A percentile compares a stretch with the other conserved stretches of the same genome.
Evolutionary conservation across 495 filamentous ascomycete genomes (phyloP).

Genomic region (Emericellopsis terricola): DNA sequence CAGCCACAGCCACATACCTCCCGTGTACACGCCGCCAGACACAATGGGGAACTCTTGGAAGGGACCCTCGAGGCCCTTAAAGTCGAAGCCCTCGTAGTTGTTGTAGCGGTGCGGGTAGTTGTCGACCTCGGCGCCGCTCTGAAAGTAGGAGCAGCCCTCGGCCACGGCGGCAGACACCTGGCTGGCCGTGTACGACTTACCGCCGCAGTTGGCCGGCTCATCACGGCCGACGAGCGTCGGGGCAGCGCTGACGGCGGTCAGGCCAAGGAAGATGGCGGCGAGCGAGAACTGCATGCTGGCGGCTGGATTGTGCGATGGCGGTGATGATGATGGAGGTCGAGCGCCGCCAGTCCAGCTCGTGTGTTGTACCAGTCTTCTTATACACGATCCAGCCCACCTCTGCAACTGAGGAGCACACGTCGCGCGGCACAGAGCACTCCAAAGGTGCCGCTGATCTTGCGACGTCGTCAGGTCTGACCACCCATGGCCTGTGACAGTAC

Average conservation of each 20-base stretch:
- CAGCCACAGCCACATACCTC: slow-evolving; percentile 15
- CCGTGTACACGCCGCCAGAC: slow-evolving; percentile 26
- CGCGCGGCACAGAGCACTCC: too few relatives aligned
- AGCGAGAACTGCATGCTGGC: neutral
- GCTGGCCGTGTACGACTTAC: slow-evolving; percentile 23
- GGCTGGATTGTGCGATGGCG: neutral
- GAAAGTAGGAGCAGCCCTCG: slow-evolving; percentile 17
- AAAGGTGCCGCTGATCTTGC: too few relatives aligned
- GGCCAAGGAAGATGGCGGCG: neutral
- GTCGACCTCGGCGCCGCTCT: slow-evolving; percentile 21
- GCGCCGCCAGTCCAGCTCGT: too few relatives aligned
- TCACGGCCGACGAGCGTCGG: neutral
- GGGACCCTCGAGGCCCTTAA: slow-evolving; percentile 22
- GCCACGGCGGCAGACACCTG: slow-evolving; percentile 15
- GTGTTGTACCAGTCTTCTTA: too few relatives aligned
- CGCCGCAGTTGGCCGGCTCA: neutral
- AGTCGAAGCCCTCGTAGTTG: slow-evolving; percentile 47
- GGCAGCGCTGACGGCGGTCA: slow-evolving; percentile 1
- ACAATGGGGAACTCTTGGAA: slow-evolving; percentile 53
- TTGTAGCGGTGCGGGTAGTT: slow-evolving; percentile 47
- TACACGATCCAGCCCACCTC: too few relatives aligned
- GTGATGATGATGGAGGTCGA: neutral
- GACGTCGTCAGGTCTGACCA: too few relatives aligned
- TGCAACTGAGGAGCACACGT: too few relatives aligned
- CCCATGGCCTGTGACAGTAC: too few relatives aligned